Evolutionary conservation across 2,329 filamentous ascomycete species (phyloP).

Genomic region (Pyrenophora graminea): DNA sequence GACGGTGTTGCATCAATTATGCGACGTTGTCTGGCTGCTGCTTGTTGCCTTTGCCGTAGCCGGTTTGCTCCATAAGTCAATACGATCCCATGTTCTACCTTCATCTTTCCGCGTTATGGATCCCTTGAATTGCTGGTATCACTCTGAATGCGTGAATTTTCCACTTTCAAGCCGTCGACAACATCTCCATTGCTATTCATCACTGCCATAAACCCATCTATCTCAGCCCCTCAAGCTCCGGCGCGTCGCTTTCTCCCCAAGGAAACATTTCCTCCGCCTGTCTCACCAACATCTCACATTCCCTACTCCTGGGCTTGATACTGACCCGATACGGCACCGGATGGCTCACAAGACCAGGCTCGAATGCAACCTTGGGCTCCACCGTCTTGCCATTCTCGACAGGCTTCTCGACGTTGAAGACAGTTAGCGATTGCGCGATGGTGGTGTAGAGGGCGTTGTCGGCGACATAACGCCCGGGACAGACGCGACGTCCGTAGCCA

Average conservation of each 20-base stretch:
- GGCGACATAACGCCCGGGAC: constrained; percentile 50
- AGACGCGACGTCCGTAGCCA: constrained; percentile 52
- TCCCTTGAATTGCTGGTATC: no score
- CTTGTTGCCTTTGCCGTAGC: no score
- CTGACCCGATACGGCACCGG: constrained; percentile 41
- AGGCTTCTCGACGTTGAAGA: constrained; percentile 51
- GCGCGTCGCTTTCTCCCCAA: constrained; percentile 48
- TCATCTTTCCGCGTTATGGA: no score
- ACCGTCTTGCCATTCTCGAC: constrained; percentile 47
- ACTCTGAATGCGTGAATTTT: not conserved
- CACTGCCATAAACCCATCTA: not conserved
- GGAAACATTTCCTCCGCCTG: constrained; percentile 44
- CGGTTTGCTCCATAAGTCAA: no score
- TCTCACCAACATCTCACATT: constrained; percentile 41
- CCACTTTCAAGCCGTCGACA: not conserved
- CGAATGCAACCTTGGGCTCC: constrained; percentile 43
- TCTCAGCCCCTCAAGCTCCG: constrained; percentile 19
- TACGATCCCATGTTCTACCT: no score
- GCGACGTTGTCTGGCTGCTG: no score
- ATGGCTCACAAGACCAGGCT: constrained; percentile 46
- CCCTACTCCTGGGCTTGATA: constrained; percentile 43
- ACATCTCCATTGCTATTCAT: not conserved
- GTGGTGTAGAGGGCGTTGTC: constrained; percentile 50
- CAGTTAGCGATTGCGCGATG: constrained; percentile 53
- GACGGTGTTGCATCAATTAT: no score